These are phyloP conservation scores for Melaleuca quinquenervia DNA, from an alignment of 345 rosid species.

Conservation along the genomic window DNA sequence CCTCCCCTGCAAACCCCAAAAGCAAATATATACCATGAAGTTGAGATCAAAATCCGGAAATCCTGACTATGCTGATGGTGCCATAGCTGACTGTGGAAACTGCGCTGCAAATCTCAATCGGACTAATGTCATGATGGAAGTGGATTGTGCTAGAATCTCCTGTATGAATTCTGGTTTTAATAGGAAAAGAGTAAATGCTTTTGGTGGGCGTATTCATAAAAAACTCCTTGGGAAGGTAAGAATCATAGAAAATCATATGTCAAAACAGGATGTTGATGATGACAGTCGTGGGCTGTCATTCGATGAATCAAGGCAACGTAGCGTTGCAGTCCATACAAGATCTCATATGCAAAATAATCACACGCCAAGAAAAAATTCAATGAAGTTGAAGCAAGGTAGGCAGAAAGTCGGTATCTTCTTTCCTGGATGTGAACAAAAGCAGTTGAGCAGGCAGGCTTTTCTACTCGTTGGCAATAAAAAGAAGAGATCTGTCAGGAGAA, in stretches of 20 bases:
- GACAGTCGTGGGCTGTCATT: background rate
- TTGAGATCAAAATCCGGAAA: background rate
- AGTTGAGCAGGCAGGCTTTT: background rate
- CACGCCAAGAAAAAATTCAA: background rate
- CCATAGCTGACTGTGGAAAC: background rate
- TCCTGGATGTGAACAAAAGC: background rate
- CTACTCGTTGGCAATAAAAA: background rate
- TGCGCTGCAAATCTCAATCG: background rate
- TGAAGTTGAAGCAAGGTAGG: background rate
- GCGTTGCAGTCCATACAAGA: background rate
- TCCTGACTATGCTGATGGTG: background rate
- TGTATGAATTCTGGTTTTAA: background rate
- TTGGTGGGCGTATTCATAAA: background rate
- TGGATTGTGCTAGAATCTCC: background rate
- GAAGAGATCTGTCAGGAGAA: slow-evolving; percentile 3
- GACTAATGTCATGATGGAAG: background rate
- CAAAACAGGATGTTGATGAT: background rate
- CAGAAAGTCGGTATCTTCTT: background rate
- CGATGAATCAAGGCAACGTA: background rate
- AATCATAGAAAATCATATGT: background rate
- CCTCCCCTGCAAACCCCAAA: background rate
- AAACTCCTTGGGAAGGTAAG: background rate
- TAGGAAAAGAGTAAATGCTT: background rate
- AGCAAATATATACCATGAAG: background rate
- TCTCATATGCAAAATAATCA: slow-evolving; percentile 1